These are phyloP conservation scores for Sclerotinia sclerotiorum DNA, from an alignment of 2,329 filamentous ascomycete genomes.

Conservation along the genomic window DNA sequence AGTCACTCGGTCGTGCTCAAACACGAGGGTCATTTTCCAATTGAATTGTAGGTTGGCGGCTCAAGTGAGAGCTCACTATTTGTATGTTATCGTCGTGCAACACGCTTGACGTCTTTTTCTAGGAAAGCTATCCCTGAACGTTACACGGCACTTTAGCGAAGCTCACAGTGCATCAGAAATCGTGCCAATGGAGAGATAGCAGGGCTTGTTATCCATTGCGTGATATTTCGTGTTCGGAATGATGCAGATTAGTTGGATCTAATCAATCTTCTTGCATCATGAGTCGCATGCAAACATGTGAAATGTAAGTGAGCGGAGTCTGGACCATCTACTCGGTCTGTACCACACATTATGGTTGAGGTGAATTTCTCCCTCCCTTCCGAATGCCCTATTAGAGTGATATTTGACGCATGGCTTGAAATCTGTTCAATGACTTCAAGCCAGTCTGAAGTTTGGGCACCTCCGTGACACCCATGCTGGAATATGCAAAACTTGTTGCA, in stretches of 20 bases:
- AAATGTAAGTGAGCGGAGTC: background rate
- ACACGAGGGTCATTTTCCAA: constrained; percentile 11
- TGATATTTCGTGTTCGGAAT: constrained; percentile 8
- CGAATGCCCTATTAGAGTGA: background rate
- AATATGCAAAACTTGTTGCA: background rate
- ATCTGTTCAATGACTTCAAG: background rate
- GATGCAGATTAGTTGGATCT: constrained; percentile 4
- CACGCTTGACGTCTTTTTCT: background rate
- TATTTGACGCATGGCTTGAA: constrained; percentile 2
- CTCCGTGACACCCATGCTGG: background rate
- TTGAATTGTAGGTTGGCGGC: constrained; percentile 8
- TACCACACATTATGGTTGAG: background rate
- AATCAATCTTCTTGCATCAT: constrained; percentile 4
- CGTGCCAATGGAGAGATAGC: background rate
- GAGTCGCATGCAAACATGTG: background rate
- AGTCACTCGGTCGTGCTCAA: constrained; percentile 11
- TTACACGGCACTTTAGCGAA: constrained; percentile 1
- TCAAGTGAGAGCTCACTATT: constrained; percentile 4
- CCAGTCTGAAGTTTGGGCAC: background rate
- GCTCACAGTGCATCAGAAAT: background rate
- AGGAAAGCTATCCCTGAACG: background rate
- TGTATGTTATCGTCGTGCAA: constrained; percentile 1
- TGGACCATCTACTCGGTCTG: background rate
- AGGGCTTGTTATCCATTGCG: background rate
- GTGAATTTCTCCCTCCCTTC: background rate